Evolutionary conservation across 75 land plant species (phyloP).

Genomic region (Cupressus sempervirens): DNA sequence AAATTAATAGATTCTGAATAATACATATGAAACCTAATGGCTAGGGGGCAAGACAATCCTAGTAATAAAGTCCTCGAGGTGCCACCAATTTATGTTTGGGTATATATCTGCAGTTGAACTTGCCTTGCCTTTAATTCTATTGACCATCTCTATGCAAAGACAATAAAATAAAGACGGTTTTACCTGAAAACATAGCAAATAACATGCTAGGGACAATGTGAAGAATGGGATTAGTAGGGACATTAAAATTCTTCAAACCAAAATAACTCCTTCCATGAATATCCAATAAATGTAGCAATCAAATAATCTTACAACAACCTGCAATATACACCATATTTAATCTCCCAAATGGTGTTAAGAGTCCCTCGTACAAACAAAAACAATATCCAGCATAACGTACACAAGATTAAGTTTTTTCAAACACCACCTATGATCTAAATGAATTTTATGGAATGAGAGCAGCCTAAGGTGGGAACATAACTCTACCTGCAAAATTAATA

Average conservation of each 20-base stretch:
- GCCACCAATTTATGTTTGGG: not conserved
- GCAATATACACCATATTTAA: constrained; percentile 12
- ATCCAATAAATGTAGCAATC: constrained; percentile 5
- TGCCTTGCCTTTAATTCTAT: not conserved
- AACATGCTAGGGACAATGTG: not conserved
- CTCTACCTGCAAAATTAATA: constrained; percentile 11
- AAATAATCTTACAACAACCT: constrained; percentile 11
- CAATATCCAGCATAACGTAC: constrained; percentile 3
- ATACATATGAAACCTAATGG: not conserved
- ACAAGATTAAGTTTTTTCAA: constrained; percentile 2
- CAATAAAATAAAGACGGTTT: not conserved
- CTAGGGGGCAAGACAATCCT: not conserved
- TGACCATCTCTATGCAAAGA: not conserved
- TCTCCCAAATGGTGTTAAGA: not conserved
- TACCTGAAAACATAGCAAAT: not conserved
- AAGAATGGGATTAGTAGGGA: not conserved
- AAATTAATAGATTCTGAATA: not conserved
- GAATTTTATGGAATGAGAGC: not conserved
- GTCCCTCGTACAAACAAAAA: constrained; percentile 7
- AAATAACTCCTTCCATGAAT: not conserved
- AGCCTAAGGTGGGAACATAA: not conserved
- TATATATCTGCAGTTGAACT: not conserved
- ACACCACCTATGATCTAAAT: constrained; percentile 9
- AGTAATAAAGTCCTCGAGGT: not conserved
- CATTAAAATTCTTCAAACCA: not conserved